These are phyloP conservation scores for Hortiboletus flavorubellus DNA, from an alignment of 768 basidiomycete species.

Conservation along the genomic window DNA sequence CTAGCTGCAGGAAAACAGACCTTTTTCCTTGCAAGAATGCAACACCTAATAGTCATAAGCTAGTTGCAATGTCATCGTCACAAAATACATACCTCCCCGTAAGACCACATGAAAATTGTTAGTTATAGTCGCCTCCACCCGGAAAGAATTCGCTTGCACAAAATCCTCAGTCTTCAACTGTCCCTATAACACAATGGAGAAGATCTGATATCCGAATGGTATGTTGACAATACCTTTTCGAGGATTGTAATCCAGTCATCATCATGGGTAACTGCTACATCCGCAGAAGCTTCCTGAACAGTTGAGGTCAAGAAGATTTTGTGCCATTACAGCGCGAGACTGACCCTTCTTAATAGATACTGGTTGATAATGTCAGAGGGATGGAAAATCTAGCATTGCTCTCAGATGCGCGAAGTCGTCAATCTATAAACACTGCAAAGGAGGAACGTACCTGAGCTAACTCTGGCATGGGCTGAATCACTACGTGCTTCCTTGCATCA, in stretches of 20 bases:
- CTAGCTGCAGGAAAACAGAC: neutral
- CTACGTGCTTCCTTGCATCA: neutral
- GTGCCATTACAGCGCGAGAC: neutral
- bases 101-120: neutral
- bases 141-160: neutral
- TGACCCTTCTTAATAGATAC: neutral
- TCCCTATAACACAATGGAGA: neutral
- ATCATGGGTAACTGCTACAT: conserved; percentile 5
- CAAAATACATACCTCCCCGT: neutral
- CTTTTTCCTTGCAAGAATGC: neutral
- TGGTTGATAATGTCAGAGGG: conserved; percentile 13
- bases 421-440: neutral
- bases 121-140: neutral
- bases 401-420: neutral
- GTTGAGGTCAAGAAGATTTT: neutral
- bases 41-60: neutral
- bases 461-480: neutral
- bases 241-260: conserved; percentile 3
- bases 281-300: neutral
- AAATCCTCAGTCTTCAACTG: conserved; percentile 1
- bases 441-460: neutral
- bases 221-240: neutral
- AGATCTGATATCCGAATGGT: neutral
- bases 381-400: conserved; percentile 5
- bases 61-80: neutral